Evolutionary conservation across 2,329 filamentous ascomycete species (phyloP).

Genomic region (Apiospora arundinis): DNA sequence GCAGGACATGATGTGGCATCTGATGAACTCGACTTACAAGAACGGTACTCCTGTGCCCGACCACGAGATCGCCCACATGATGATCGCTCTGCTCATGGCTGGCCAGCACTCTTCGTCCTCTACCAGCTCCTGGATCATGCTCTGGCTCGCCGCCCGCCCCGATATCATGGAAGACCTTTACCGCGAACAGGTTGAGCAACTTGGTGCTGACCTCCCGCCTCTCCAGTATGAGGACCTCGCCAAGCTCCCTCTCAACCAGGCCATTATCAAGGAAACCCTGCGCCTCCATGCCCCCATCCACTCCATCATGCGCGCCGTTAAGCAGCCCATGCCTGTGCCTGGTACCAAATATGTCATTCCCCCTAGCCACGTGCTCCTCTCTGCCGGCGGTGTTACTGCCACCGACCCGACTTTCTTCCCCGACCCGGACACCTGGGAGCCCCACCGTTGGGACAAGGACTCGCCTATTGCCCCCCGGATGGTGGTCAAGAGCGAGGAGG

Average conservation of each 20-base stretch:
- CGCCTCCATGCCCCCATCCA: constrained; percentile 92
- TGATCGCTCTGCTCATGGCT: constrained; percentile 93
- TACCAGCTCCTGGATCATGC: constrained; percentile 83
- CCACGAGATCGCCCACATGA: constrained; percentile 87
- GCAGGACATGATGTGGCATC: constrained; percentile 86
- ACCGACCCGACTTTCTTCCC: constrained; percentile 79
- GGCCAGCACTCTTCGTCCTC: constrained; percentile 90
- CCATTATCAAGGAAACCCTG: constrained; percentile 90
- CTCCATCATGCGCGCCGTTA: constrained; percentile 92
- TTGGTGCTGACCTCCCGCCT: constrained; percentile 77
- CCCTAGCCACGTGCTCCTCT: constrained; percentile 78
- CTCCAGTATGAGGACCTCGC: constrained; percentile 80
- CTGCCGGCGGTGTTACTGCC: constrained; percentile 83
- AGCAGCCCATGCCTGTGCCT: constrained; percentile 82
- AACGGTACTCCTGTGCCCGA: constrained; percentile 80
- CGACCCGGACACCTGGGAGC: constrained; percentile 83
- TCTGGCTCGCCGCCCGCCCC: constrained; percentile 79
- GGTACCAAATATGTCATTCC: constrained; percentile 86
- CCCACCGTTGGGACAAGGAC: constrained; percentile 84
- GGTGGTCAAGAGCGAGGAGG: constrained; percentile 52
- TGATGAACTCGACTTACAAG: constrained; percentile 88
- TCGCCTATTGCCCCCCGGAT: constrained; percentile 60
- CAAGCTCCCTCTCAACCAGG: constrained; percentile 80
- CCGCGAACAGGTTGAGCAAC: constrained; percentile 76
- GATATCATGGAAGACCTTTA: constrained; percentile 82